Percentiles rank a stretch among this genome's conserved stretches.
Evolutionary conservation across 2,329 filamentous ascomycete genomes (phyloP).

Genomic region (Pseudogymnoascus sp.): DNA sequence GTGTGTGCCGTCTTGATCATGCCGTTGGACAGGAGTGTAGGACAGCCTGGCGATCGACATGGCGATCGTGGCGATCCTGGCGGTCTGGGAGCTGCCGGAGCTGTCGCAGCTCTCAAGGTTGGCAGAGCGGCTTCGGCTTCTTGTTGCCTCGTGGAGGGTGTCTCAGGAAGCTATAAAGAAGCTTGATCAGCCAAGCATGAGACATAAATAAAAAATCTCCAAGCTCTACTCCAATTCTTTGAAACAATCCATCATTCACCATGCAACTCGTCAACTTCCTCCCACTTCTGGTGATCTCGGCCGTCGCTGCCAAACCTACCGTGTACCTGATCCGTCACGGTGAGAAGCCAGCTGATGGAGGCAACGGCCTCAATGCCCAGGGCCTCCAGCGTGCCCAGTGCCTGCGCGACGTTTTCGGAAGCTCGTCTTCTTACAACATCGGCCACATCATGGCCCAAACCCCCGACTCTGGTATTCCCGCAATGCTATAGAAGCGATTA

Average conservation of each 20-base stretch:
- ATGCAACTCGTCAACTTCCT: background rate
- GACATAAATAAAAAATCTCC: background rate
- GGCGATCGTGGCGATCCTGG: background rate
- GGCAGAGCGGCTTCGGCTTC: background rate
- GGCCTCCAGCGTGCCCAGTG: constrained; percentile 54
- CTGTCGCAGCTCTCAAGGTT: background rate
- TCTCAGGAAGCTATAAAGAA: background rate
- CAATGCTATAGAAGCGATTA: background rate
- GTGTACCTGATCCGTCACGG: constrained; percentile 59
- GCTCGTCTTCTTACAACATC: constrained; percentile 45
- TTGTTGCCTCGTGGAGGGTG: background rate
- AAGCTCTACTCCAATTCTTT: background rate
- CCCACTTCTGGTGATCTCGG: background rate
- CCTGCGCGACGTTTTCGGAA: constrained; percentile 49
- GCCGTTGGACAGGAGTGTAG: background rate
- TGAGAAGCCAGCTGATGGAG: constrained; percentile 48
- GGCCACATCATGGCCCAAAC: constrained; percentile 51
- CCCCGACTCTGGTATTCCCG: constrained; percentile 38
- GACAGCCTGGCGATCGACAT: background rate
- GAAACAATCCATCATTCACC: background rate
- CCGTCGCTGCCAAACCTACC: constrained; percentile 33
- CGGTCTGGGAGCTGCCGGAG: background rate
- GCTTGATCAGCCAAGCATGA: background rate
- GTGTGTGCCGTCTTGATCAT: background rate
- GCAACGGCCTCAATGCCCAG: constrained; percentile 42